Evolutionary conservation across 331 rosid genomes (phyloP).

Genomic region (Saraca asoca): DNA sequence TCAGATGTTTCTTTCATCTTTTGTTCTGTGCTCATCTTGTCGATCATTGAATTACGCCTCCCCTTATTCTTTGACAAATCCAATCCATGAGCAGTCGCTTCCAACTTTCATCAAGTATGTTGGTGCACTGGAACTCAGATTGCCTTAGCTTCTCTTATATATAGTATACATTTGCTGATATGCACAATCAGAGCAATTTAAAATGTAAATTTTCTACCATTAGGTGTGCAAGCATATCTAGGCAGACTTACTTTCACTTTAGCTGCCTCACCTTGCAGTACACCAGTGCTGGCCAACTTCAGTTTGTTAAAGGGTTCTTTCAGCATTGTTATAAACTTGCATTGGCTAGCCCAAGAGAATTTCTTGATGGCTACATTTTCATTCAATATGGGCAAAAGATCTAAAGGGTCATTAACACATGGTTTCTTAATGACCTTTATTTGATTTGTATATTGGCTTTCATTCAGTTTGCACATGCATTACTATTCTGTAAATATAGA

Average conservation of each 20-base stretch:
- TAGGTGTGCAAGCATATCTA: constrained; percentile 92
- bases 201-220: constrained; percentile 28
- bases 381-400: constrained; percentile 9
- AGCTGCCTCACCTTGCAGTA: constrained; percentile 98
- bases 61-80: constrained; percentile 87
- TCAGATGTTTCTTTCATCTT: background rate
- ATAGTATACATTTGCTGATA: constrained; percentile 13
- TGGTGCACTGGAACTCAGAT: constrained; percentile 1
- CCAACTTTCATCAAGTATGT: constrained; percentile 83
- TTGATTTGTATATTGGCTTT: background rate
- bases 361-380: background rate
- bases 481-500: background rate
- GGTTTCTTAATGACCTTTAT: background rate
- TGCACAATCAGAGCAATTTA: constrained; percentile 21
- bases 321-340: background rate
- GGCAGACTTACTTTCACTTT: constrained; percentile 95
- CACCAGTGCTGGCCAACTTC: constrained; percentile 88
- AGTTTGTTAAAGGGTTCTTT: background rate
- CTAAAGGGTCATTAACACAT: background rate
- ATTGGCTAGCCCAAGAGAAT: background rate
- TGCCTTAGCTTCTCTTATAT: constrained; percentile 12
- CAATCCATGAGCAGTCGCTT: constrained; percentile 88
- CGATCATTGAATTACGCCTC: constrained; percentile 82
- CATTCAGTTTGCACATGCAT: constrained; percentile 10
- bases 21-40: constrained; percentile 37